Evolutionary conservation across 768 basidiomycete genomes (phyloP).

Genomic region (Lepiota subincarnata): DNA sequence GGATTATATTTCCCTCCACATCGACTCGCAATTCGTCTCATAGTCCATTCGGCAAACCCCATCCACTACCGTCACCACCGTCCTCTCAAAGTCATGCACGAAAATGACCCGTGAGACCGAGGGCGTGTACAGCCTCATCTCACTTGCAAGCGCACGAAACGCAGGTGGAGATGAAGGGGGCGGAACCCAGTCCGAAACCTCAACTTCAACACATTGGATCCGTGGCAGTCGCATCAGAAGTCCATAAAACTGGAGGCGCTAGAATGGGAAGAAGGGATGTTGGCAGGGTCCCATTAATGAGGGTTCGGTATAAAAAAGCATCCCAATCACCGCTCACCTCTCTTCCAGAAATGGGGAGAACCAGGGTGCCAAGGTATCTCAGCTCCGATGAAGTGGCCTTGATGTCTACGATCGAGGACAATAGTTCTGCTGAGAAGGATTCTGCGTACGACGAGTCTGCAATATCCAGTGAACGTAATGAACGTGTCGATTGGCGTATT

Average conservation of each 20-base stretch:
- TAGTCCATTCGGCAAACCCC: slow-evolving; percentile 31
- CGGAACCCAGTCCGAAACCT: slow-evolving; percentile 64
- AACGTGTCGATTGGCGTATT: slow-evolving; percentile 37
- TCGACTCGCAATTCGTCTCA: slow-evolving; percentile 24
- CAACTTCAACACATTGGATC: slow-evolving; percentile 56
- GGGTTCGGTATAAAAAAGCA: neutral
- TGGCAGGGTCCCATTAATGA: slow-evolving; percentile 8
- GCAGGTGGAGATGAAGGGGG: slow-evolving; percentile 48
- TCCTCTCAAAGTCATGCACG: slow-evolving; percentile 60
- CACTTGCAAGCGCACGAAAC: slow-evolving; percentile 53
- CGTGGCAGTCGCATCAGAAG: slow-evolving; percentile 48
- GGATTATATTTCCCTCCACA: slow-evolving; percentile 31
- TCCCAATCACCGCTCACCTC: slow-evolving; percentile 36
- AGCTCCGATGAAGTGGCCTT: slow-evolving; percentile 33
- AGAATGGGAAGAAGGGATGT: slow-evolving; percentile 8
- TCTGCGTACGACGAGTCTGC: slow-evolving; percentile 58
- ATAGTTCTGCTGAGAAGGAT: slow-evolving; percentile 49
- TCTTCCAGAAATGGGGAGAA: slow-evolving; percentile 52
- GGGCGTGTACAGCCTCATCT: slow-evolving; percentile 58
- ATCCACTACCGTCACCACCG: slow-evolving; percentile 35
- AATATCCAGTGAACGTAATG: slow-evolving; percentile 53
- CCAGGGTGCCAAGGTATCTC: slow-evolving; percentile 61
- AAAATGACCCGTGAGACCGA: slow-evolving; percentile 51
- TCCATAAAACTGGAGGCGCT: slow-evolving; percentile 64
- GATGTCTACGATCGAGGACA: slow-evolving; percentile 36